Evolutionary conservation across 768 basidiomycete species (phyloP), one percentile per base, ranked within the genome.

Genomic region (Naganishia randhawae): DNA sequence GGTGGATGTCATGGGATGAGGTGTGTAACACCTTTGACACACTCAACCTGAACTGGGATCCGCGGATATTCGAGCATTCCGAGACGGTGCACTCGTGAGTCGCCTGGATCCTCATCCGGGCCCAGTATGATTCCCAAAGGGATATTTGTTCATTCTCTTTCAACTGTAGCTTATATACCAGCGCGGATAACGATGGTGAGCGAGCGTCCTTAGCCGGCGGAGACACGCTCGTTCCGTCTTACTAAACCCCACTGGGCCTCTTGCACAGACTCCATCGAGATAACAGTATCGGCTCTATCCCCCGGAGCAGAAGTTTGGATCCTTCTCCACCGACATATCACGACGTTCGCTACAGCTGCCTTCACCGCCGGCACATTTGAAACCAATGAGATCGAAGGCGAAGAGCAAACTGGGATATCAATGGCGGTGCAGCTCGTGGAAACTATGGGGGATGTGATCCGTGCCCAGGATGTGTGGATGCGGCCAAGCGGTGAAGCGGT

Each of bases 31-130:
- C 85, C 0, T 97, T 97, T 71, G 87, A 91, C 39, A 86, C 89
- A 1, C 78, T 95, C 42, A 92, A 92, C 78, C 76, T 90, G 39
- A 95, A 89, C 75, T 98, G 95, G 95, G 84, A 92, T 77, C 90
- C 92, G 0, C 71, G 55, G 0, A 81, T 85, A 2, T 89, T 91
- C 80, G 71, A 81, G 2, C 78, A 83, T 32, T 69, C 71, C 1
- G 71, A 85, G 29, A 80, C 73, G 17, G 85, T 90, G 69, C 91
- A 95, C 68, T 88, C 89, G 92, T 89, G 66, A 53, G 84, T 76
- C 16, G 2, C 33, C 42, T 37, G 5, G n/a, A n/a, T n/a, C n/a
- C n/a, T 16, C 41, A 42, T 42, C 41, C 19, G 7, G n/a, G 14
- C 14, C 19, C 41, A 42, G 5, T 42, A 3, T 22, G 32, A 17